These are phyloP conservation scores for Polymyxa betae DNA, from an alignment of 208 protist genomes.

Conservation along the genomic window DNA sequence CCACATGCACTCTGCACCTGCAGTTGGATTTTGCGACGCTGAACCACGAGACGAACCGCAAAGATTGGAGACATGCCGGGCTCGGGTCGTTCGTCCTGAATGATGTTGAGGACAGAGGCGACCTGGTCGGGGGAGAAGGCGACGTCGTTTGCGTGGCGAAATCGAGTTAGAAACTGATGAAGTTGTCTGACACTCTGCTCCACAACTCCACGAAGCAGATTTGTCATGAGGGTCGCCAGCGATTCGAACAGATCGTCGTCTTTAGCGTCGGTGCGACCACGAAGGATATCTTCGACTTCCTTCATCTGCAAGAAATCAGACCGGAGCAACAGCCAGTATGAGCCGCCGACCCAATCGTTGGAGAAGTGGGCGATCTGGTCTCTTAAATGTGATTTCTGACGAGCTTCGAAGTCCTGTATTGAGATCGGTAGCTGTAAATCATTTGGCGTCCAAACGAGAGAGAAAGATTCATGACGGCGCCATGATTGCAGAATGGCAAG, in stretches of 20 bases:
- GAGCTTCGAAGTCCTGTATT: slow-evolving; percentile 39
- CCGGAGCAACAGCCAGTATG: background rate
- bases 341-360: slow-evolving; percentile 2
- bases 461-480: background rate
- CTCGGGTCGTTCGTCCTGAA: background rate
- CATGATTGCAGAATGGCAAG: slow-evolving; percentile 1
- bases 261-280: background rate
- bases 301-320: background rate
- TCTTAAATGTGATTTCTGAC: slow-evolving; percentile 14
- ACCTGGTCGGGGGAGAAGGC: background rate
- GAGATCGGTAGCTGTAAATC: background rate
- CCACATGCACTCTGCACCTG: background rate
- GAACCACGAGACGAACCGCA: background rate
- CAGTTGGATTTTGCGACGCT: slow-evolving; percentile 40
- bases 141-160: background rate
- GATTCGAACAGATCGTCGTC: slow-evolving; percentile 19
- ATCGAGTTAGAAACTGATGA: background rate
- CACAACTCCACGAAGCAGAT: background rate
- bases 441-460: background rate
- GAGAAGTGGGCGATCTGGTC: slow-evolving; percentile 26
- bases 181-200: background rate
- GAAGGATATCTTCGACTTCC: slow-evolving; percentile 12
- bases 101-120: slow-evolving; percentile 1
- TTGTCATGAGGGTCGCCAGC: slow-evolving; percentile 20
- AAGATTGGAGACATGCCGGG: background rate